These are phyloP conservation scores for Lentinula edodes DNA, from an alignment of 768 basidiomycete species.

Conservation along the genomic window DNA sequence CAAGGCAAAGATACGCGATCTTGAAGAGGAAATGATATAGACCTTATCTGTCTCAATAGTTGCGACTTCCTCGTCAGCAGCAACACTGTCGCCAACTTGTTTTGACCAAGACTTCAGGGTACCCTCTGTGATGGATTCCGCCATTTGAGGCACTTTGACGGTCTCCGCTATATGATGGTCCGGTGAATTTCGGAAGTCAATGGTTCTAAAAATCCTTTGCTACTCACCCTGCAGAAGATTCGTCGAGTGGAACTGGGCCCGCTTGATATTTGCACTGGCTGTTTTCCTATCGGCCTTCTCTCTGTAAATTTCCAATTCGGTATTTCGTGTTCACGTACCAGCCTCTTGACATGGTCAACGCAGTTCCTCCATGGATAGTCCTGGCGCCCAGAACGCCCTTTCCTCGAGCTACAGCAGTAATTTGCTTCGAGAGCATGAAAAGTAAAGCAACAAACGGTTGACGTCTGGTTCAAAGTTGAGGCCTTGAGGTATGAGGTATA, in stretches of 20 bases:
- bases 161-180: constrained; percentile 57
- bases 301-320: constrained; percentile 4
- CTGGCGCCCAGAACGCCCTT: constrained; percentile 41
- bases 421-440: constrained; percentile 65
- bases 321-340: constrained; percentile 31
- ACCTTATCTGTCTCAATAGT: constrained; percentile 99
- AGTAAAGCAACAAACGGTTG: not conserved
- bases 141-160: constrained; percentile 95
- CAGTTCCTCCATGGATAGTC: constrained; percentile 24
- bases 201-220: not conserved
- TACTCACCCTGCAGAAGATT: constrained; percentile 61
- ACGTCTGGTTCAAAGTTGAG: not conserved
- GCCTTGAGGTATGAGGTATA: not conserved
- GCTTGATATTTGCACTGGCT: constrained; percentile 39
- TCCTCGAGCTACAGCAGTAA: constrained; percentile 59
- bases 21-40: not conserved
- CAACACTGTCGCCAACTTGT: constrained; percentile 86
- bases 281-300: constrained; percentile 31
- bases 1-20: not conserved
- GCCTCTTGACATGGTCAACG: constrained; percentile 34
- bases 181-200: not conserved
- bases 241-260: constrained; percentile 66
- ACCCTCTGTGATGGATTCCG: constrained; percentile 97
- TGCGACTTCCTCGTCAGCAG: constrained; percentile 92
- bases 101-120: constrained; percentile 94